Conservation (phyloP, 139 green algal species). For the Coelastrella sp. region DNA sequence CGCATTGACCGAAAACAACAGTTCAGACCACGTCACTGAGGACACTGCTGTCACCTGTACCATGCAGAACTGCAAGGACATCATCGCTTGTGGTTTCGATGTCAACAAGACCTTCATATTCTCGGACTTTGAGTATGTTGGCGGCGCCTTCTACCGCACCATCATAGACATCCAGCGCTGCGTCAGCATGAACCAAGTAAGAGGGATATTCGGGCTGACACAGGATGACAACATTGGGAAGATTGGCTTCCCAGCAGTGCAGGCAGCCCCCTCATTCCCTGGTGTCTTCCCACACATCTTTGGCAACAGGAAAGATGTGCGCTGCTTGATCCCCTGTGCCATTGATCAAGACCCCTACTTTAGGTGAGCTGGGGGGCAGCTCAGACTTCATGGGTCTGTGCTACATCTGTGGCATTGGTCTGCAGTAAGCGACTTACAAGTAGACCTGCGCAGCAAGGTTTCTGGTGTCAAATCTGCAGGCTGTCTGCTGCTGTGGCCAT, state of each 20-base stretch:
- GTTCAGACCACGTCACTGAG: too few relatives aligned
- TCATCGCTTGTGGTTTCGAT: conserved; percentile 99
- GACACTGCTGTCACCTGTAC: background rate
- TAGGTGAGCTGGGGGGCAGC: conserved; percentile 13
- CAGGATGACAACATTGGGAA: conserved; percentile 96
- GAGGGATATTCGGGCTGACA: conserved; percentile 84
- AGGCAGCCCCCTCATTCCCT: conserved; percentile 95
- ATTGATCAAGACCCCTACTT: conserved; percentile 95
- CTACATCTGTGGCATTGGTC: too few relatives aligned
- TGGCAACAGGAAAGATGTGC: conserved; percentile 84
- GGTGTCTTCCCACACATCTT: conserved; percentile 98
- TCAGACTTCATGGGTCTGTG: too few relatives aligned
- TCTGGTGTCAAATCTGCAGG: too few relatives aligned
- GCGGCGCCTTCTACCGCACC: conserved; percentile 95
- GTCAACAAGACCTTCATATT: conserved; percentile 98
- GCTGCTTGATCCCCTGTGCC: conserved; percentile 98
- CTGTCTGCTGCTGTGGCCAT: too few relatives aligned
- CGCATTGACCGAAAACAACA: too few relatives aligned
- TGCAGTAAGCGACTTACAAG: too few relatives aligned
- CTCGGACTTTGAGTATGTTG: conserved; percentile 97
- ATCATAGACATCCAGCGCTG: conserved; percentile 90
- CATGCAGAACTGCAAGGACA: conserved; percentile 96
- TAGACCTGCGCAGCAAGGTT: too few relatives aligned
- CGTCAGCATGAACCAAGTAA: conserved; percentile 95
- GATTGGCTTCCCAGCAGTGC: conserved; percentile 95